A percentile compares a stretch with the other conserved stretches of the same genome.
phyloP scores from a whole-genome alignment of 768 basidiomycete species.

The Lactifluus echinatus region DNA sequence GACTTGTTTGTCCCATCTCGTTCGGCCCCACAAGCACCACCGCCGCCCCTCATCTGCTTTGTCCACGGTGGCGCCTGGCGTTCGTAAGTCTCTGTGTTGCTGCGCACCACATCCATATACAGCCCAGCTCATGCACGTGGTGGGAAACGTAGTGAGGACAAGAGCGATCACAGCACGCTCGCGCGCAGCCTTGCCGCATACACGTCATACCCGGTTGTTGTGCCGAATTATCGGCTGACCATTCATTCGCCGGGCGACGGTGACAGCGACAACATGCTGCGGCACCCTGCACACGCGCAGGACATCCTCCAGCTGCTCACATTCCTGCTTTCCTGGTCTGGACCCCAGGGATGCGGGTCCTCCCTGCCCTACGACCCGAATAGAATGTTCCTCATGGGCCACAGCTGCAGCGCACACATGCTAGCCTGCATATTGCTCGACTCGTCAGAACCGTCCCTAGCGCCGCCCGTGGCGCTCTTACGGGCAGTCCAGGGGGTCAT shows the following conservation, averaged over 20 bases:
- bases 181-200: slow-evolving; percentile 43
- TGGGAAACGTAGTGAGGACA: slow-evolving; percentile 80
- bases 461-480: slow-evolving; percentile 37
- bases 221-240: slow-evolving; percentile 76
- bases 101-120: no score
- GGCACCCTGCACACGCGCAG: slow-evolving; percentile 62
- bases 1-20: slow-evolving; percentile 41
- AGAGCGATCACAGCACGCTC: slow-evolving; percentile 45
- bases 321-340: slow-evolving; percentile 44
- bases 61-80: slow-evolving; percentile 84
- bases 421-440: slow-evolving; percentile 59
- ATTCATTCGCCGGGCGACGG: no score
- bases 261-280: slow-evolving; percentile 34
- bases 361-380: slow-evolving; percentile 31
- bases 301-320: slow-evolving; percentile 56
- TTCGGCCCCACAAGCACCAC: background rate
- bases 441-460: slow-evolving; percentile 36
- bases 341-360: slow-evolving; percentile 24
- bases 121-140: no score
- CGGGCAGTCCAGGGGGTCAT: slow-evolving; percentile 44
- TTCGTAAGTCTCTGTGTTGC: slow-evolving; percentile 38
- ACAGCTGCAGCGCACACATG: slow-evolving; percentile 82
- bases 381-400: slow-evolving; percentile 55
- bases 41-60: slow-evolving; percentile 53
- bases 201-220: slow-evolving; percentile 50